phyloP scores from a whole-genome alignment of 495 filamentous ascomycete genomes.

The Aspergillus sparsus region DNA sequence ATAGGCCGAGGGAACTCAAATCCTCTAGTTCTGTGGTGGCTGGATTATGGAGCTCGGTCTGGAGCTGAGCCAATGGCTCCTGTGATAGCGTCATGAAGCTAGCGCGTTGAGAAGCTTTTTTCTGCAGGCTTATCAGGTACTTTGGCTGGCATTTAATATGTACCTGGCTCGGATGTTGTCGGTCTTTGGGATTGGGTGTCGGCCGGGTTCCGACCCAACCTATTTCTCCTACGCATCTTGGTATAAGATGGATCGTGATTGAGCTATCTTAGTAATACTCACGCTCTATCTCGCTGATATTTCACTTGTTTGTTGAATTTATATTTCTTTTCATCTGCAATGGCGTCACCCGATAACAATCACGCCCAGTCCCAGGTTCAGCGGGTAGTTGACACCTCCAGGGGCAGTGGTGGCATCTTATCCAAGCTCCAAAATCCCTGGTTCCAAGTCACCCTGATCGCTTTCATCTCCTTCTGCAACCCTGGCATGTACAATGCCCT shows the following conservation, averaged over 20 bases:
- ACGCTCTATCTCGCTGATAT: no score
- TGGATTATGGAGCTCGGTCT: not conserved
- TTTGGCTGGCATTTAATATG: not conserved
- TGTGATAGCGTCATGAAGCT: not conserved
- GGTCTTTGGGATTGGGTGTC: not conserved
- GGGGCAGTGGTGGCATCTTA: not conserved
- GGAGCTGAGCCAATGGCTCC: not conserved
- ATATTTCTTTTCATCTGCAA: not conserved
- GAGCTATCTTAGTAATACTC: no score
- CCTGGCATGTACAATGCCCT: constrained; percentile 81
- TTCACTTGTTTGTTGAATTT: no score
- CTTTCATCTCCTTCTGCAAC: constrained; percentile 78
- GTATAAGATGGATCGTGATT: constrained; percentile 3
- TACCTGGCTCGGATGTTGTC: constrained; percentile 4
- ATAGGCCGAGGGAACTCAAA: not conserved
- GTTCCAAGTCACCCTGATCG: constrained; percentile 49
- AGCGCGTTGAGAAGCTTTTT: constrained; percentile 1
- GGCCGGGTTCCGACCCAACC: not conserved
- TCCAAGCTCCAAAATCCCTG: constrained; percentile 28
- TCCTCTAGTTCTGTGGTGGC: not conserved
- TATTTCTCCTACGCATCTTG: not conserved
- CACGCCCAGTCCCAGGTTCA: not conserved
- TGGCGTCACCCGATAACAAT: not conserved
- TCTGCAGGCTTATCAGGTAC: not conserved
- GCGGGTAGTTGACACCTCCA: not conserved